Base-by-base conservation (phyloP, 768 basidiomycete genomes). In the Ephemerocybe angulata region DNA sequence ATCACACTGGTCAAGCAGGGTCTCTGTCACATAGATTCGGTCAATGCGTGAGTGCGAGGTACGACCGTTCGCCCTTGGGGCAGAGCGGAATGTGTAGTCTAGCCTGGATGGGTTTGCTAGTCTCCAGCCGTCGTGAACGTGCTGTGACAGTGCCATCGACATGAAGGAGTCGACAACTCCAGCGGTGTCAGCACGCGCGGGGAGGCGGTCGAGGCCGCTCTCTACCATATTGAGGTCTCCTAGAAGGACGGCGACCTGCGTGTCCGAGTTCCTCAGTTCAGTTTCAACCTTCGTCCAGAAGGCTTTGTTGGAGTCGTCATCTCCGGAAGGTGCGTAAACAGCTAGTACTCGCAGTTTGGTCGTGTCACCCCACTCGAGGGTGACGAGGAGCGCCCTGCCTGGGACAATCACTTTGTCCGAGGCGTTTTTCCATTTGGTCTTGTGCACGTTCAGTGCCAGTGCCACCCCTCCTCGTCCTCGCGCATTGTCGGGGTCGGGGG, bases 171-270 rank as follows among this genome's bases (percentile, higher is more conserved):
- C 33, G n/a, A n/a, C n/a, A n/a, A 35, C 33, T 8, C 10, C 10
- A 1, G 42, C 15, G 0, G 56, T n/a, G 41, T 76, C 68, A 0
- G n/a, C 0, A 0, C 53, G 50, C 0, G 54, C 48, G 4, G 70
- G 73, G 0, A 67, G 33, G 1, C 68, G 21, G 54, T 76, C 75
- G 0, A 76, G 29, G 0, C 50, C 10, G 6, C 69, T 65, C 50
- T 79, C 74, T 0, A 72, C 69, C 1, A 78, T 31, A 56, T 81
- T 80, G 41, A 72, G 72, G 55, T 81, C 76, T 0, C 76, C 76
- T 0, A 70, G 24, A 44, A 81, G 53, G 0, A 75, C 11, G n/a
- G n/a, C n/a, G n/a, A 28, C 76, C 68, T 3, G 68, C 71, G 35
- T 48, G 57, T 12, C 52, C 53, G 22, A 54, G 28, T 11, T 52